Base-by-base conservation (phyloP, 208 protist species). In the Sergeia podlipaevii region DNA sequence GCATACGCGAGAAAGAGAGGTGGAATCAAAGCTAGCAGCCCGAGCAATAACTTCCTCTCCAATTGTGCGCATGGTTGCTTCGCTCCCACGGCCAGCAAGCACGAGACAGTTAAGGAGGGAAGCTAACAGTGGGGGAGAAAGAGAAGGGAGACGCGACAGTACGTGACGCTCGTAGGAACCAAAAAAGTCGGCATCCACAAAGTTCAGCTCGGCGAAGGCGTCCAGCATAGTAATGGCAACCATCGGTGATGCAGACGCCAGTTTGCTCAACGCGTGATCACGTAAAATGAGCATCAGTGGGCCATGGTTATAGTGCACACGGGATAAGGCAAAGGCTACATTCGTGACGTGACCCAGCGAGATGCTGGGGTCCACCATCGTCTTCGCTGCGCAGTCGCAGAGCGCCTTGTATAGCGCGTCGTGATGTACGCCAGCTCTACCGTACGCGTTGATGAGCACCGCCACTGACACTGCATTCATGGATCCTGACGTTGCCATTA, bases 391-490 rank as follows among this genome's bases (percentile, higher is more conserved):
- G 24, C 53, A 56, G 48, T 89, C 78, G 47, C 83, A 90, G 21
- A 96, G 52, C 30, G 69, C 75, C 44, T 72, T 38, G 65, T 90
- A 96, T 10, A 96, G 69, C 26, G 71, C 61, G 2, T 65, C 45
- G 59, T 96, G 89, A 52, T 82, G 77, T 24, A 93, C 77, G 11
- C 73, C 83, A 15, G 89, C 80, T n/a, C 89, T 74, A 23, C 89
- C 89, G 51, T 93, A 96, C 11, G 89, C 89, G 53, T 93, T 96
- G 58, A 96, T 60, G 11, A 96, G 52, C 30, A 93, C 79, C n/a
- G 89, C 89, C 23, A 66, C 70, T 5, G 89, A 73, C 13, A 88
- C 70, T 17, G 82, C 80, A 50, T 89, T 74, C 47, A 95, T 63
- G 2, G 46, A 73, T 0, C 47, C 21, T 7, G 70, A 72, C 13